Evolutionary conservation across 805 yeast genomes (phyloP), one percentile per base, ranked within the genome.

Genomic region (Schwanniomyces polymorphus): DNA sequence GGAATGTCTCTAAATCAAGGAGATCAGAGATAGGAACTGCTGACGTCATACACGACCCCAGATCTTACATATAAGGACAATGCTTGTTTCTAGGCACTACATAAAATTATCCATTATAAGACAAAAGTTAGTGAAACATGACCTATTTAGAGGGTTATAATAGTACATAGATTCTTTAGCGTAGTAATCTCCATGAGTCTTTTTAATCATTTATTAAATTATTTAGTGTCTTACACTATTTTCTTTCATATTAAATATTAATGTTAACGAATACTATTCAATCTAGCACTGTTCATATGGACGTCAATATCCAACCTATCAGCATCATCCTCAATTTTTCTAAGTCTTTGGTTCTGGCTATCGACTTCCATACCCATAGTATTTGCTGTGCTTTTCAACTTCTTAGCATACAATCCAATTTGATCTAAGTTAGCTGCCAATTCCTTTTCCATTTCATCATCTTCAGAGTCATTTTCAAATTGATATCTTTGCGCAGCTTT

Each of bases 401-500:
- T 82, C 45, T 77, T 76, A 27, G 96, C 81, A 48, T 85, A 80
- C 35, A 76, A 76, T 10, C 80, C 78, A 42, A 94, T 86, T 63
- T 86, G 89, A 57, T 88, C 91, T 65, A 92, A 72, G 59, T 94
- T 94, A 52, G 79, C 70, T 45, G 91, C 91, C 55, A 91, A 81
- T 65, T 91, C 97, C 52, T 85, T 80, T 62, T 92, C 98, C 81
- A 90, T 81, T 55, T 85, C 94, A 58, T 91, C 96, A 65, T 94
- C 98, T 63, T 92, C 97, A 42, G 84, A 83, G 66, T 92, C 97
- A 42, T 86, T 87, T 61, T 90, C 97, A 57, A 89, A 88, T 58
- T 88, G 88, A 67, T 86, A 91, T 53, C 82, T 72, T 47, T 80
- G 72, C 2, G 95, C 86, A 33, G 82, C 84, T 14, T 74, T 72